Evolutionary conservation across 2,329 filamentous ascomycete genomes (phyloP), one percentile per base, ranked within the genome.

Genomic region (Tolypocladium pustulatum): DNA sequence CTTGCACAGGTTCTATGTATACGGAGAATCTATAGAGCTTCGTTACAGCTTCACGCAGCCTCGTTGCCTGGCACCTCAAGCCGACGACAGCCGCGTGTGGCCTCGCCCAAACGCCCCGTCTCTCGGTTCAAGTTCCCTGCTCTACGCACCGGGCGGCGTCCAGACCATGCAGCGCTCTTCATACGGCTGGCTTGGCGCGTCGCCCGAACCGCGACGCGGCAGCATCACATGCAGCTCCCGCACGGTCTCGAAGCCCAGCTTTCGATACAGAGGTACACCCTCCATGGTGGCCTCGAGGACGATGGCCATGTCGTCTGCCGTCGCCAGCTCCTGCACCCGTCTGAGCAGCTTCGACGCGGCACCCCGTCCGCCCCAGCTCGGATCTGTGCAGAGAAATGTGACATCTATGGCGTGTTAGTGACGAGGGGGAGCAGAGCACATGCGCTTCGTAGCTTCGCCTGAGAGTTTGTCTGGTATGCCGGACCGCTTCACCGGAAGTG

Each of bases 221-320:
- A 77, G 67, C 55, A 60, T 64, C 70, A 76, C 71, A 27, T 69
- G 65, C 30, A 77, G 69, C 25, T 64, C 61, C 53, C 68, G 68
- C 15, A 66, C 57, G 4, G 60, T 61, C 40, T 63, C 62, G 56
- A 77, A 77, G 8, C 73, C 73, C 38, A 75, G 62, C 60, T 61
- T 71, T 58, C 71, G 63, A 51, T 76, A 77, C 59, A 76, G 69
- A 1, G 63, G 61, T 7, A 75, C 67, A 1, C 74, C 74, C 22
- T 71, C 67, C 62, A 69, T 69, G 22, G 72, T 76, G 25, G 71
- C 73, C 59, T 76, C 73, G 17, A 76, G 63, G 54, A 76, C 71
- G 7, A 74, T 68, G 13, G 69, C 66, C 57, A 72, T 63, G 17
- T 65, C 63, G 13, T 72, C 70, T 17, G 59, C 65, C 12, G 64